phyloP scores from a whole-genome alignment of 1,284 basidiomycete genomes.

The Ceratobasidium sp. region DNA sequence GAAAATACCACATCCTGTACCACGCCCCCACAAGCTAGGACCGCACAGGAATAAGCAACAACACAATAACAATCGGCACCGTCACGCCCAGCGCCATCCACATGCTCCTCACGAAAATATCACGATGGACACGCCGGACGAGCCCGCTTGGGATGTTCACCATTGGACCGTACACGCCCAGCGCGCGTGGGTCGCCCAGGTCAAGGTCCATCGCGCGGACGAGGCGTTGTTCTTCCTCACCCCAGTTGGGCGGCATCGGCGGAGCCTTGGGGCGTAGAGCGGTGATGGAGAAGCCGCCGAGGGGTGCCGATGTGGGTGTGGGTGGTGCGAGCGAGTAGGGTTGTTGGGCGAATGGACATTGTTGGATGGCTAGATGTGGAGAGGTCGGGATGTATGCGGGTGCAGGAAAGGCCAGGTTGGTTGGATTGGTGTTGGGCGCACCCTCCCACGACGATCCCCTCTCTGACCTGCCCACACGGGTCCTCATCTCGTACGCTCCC shows the following conservation, averaged over 20 bases:
- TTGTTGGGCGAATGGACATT: not conserved
- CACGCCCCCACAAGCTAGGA: not conserved
- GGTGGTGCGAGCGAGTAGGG: not conserved
- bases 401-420: not conserved
- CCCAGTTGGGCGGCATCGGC: not conserved
- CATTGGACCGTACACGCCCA: conserved; percentile 37
- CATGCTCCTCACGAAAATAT: conserved; percentile 21
- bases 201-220: conserved; percentile 22
- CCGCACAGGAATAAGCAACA: conserved; percentile 30
- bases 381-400: conserved; percentile 35
- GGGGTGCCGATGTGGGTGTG: not conserved
- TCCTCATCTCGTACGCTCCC: not conserved
- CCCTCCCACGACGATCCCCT: too few species aligned
- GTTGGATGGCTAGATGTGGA: not conserved
- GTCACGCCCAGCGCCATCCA: conserved; percentile 17
- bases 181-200: conserved; percentile 19
- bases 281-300: conserved; percentile 18
- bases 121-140: conserved; percentile 12
- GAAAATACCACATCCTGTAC: too few species aligned
- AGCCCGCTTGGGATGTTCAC: conserved; percentile 19
- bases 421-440: not conserved
- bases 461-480: too few species aligned
- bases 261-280: conserved; percentile 11
- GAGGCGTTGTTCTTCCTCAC: conserved; percentile 5
- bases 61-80: not conserved